Conservation (phyloP, 495 filamentous ascomycete species). For the Neurospora sp. region DNA sequence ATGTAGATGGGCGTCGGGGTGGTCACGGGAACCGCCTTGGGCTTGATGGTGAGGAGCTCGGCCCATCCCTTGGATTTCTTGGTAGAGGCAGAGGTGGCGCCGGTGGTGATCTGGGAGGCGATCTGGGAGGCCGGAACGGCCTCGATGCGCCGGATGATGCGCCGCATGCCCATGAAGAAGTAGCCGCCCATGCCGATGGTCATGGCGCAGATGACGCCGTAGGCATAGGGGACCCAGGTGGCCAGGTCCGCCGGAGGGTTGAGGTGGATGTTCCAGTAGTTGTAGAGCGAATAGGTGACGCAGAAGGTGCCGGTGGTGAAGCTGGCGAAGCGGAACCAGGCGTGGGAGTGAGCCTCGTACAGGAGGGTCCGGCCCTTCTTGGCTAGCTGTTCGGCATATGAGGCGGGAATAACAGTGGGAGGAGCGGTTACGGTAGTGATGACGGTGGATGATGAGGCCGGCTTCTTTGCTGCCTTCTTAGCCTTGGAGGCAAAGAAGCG, state of each 20-base stretch:
- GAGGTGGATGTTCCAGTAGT: constrained; percentile 38
- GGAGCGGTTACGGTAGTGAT: not conserved
- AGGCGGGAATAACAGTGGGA: not conserved
- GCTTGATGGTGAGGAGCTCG: not conserved
- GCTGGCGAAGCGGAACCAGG: constrained; percentile 44
- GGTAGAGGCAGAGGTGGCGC: not conserved
- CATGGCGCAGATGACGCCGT: constrained; percentile 31
- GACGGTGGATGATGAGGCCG: not conserved
- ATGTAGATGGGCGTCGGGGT: constrained; percentile 18
- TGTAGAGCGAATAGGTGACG: constrained; percentile 44
- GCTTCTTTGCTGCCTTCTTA: constrained; percentile 5
- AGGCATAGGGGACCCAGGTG: constrained; percentile 33
- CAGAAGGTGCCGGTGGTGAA: constrained; percentile 47
- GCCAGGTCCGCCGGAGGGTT: constrained; percentile 32
- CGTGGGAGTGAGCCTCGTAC: constrained; percentile 53
- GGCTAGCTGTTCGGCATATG: constrained; percentile 36
- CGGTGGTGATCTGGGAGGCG: not conserved
- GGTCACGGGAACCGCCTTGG: not conserved
- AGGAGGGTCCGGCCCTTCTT: constrained; percentile 37
- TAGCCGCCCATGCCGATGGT: constrained; percentile 38
- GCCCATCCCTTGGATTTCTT: not conserved
- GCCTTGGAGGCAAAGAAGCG: not conserved
- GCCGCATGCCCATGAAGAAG: constrained; percentile 32
- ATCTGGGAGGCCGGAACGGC: constrained; percentile 18
- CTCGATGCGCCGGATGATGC: constrained; percentile 32